These are phyloP conservation scores for Syzygium grande DNA, from an alignment of 345 rosid species.

Conservation along the genomic window DNA sequence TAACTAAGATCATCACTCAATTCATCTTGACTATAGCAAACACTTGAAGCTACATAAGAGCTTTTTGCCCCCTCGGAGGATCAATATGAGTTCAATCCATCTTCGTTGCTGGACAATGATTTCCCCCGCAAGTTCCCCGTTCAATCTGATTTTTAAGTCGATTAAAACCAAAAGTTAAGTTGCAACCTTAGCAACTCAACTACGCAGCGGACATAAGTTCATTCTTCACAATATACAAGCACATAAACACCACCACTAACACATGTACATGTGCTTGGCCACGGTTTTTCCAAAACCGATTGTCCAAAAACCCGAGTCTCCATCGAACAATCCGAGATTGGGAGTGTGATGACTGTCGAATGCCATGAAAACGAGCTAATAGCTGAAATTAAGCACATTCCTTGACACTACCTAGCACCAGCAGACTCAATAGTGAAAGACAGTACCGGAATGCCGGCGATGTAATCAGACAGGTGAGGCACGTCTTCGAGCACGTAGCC, in stretches of 20 bases:
- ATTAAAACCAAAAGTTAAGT: not conserved
- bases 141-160: not conserved
- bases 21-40: not conserved
- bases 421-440: not conserved
- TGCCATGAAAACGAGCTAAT: not conserved
- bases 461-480: slow-evolving; percentile 69
- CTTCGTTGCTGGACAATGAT: not conserved
- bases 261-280: not conserved
- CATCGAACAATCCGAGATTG: not conserved
- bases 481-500: slow-evolving; percentile 79
- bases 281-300: not conserved
- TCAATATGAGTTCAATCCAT: not conserved
- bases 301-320: not conserved
- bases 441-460: slow-evolving; percentile 55
- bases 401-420: not conserved
- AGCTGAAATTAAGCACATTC: not conserved
- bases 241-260: not conserved
- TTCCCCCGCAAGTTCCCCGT: not conserved
- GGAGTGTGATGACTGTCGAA: not conserved
- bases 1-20: not conserved
- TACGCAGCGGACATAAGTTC: not conserved
- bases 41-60: not conserved
- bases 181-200: not conserved
- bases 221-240: not conserved
- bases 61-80: not conserved